phyloP scores from a whole-genome alignment of 176 grass and related monocot genomes.

The Areca catechu region DNA sequence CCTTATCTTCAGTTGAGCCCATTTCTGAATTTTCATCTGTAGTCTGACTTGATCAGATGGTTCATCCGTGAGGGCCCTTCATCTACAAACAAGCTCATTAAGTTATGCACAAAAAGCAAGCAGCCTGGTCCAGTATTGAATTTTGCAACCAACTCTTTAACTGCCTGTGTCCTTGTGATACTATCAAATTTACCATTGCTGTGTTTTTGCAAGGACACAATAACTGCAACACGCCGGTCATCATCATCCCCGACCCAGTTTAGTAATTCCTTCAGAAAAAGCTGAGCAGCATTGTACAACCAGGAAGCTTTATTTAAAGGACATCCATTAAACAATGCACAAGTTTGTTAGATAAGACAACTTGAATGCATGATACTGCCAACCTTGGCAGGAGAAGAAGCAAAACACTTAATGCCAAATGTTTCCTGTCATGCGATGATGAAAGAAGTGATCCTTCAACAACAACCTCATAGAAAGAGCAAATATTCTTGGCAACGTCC shows the following conservation, averaged over 20 bases:
- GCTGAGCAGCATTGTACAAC: slow-evolving; percentile 76
- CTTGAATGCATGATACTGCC: slow-evolving; percentile 48
- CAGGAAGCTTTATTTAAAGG: slow-evolving; percentile 65
- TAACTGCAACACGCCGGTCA: slow-evolving; percentile 53
- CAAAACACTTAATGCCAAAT: slow-evolving; percentile 68
- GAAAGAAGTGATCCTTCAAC: slow-evolving; percentile 78
- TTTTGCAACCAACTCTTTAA: slow-evolving; percentile 57
- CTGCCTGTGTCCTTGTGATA: slow-evolving; percentile 63
- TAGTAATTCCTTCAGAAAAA: slow-evolving; percentile 72
- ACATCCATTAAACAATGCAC: slow-evolving; percentile 80
- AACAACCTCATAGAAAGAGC: slow-evolving; percentile 82
- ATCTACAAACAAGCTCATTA: slow-evolving; percentile 80
- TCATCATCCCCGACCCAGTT: slow-evolving; percentile 59
- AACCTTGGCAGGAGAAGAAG: slow-evolving; percentile 61
- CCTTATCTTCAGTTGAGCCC: slow-evolving; percentile 59
- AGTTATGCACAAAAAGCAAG: slow-evolving; percentile 75
- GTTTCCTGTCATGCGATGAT: slow-evolving; percentile 93
- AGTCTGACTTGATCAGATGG: slow-evolving; percentile 98
- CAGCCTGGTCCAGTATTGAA: slow-evolving; percentile 57
- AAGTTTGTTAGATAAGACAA: slow-evolving; percentile 75
- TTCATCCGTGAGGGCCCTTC: slow-evolving; percentile 64
- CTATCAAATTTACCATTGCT: slow-evolving; percentile 80
- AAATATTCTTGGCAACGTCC: slow-evolving; percentile 54
- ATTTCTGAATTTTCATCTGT: slow-evolving; percentile 95
- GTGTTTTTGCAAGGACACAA: slow-evolving; percentile 76